phyloP scores from a whole-genome alignment of 177 flowering plant species.

The Vitis hybrid region DNA sequence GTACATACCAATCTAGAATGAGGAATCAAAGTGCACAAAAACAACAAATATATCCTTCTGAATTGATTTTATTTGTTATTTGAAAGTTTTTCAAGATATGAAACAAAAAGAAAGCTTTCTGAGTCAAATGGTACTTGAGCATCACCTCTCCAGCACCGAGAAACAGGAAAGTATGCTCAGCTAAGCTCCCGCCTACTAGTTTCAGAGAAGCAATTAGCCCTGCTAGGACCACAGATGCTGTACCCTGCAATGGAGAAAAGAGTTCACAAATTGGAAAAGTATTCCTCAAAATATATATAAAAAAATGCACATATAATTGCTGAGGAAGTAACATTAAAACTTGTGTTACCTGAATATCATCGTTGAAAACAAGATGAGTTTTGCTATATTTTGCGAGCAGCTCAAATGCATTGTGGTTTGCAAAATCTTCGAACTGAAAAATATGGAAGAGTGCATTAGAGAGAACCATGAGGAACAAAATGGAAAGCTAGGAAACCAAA shows the following conservation, averaged over 20 bases:
- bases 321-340: too few species aligned
- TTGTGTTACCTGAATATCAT: slow-evolving; percentile 74
- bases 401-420: slow-evolving; percentile 90
- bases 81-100: not conserved
- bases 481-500: not conserved
- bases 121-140: not conserved
- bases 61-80: not conserved
- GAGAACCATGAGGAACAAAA: not conserved
- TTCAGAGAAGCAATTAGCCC: slow-evolving; percentile 70
- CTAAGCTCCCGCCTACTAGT: slow-evolving; percentile 60
- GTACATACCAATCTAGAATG: too few species aligned
- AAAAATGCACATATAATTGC: not conserved
- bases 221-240: slow-evolving; percentile 88
- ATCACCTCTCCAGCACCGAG: slow-evolving; percentile 94
- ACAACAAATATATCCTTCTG: too few species aligned
- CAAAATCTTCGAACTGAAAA: slow-evolving; percentile 88
- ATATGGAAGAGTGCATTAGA: not conserved
- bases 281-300: not conserved
- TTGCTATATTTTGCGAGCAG: slow-evolving; percentile 64
- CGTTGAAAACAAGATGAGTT: slow-evolving; percentile 84
- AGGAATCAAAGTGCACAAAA: too few species aligned
- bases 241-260: slow-evolving; percentile 51
- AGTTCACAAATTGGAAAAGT: not conserved
- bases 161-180: slow-evolving; percentile 78
- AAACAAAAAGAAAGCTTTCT: not conserved